A percentile compares a stretch with the other conserved stretches of the same genome.
These are phyloP conservation scores for Aegilops tauschii DNA, from an alignment of 176 grass and related monocot genomes.

Conservation along the genomic window DNA sequence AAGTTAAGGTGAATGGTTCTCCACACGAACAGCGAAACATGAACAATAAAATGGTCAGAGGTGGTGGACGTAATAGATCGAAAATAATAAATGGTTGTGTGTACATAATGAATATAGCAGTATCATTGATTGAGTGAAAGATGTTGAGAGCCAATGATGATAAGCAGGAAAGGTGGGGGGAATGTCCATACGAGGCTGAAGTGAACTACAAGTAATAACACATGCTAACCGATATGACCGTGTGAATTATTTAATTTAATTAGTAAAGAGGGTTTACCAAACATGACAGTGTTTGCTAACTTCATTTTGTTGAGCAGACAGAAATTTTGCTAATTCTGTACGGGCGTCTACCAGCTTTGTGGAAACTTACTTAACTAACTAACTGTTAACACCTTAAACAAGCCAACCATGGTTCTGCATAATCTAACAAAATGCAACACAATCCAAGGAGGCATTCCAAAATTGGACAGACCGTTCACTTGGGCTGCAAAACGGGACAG, in stretches of 20 bases:
- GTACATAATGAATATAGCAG: background rate
- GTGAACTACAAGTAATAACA: background rate
- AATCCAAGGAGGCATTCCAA: background rate
- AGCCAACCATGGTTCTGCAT: background rate
- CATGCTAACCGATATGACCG: slow-evolving; percentile 5
- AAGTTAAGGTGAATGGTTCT: background rate
- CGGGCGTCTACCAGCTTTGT: background rate
- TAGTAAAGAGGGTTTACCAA: slow-evolving; percentile 3
- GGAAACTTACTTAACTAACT: background rate
- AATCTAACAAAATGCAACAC: slow-evolving; percentile 14
- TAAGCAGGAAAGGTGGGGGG: background rate
- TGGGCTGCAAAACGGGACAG: background rate
- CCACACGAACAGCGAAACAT: background rate
- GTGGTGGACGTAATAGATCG: background rate
- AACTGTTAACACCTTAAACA: background rate
- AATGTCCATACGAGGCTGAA: background rate
- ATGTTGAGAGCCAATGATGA: background rate
- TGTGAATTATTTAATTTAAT: slow-evolving; percentile 1
- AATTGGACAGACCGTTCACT: background rate
- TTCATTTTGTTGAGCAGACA: slow-evolving; percentile 9
- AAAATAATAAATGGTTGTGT: background rate
- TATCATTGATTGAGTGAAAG: background rate
- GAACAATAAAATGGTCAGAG: background rate
- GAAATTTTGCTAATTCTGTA: slow-evolving; percentile 7
- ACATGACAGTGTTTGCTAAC: slow-evolving; percentile 4